A percentile compares a stretch with the other conserved stretches of the same genome.
These are phyloP conservation scores for Physaria fendleri DNA, from an alignment of 345 rosid species.

Conservation along the genomic window DNA sequence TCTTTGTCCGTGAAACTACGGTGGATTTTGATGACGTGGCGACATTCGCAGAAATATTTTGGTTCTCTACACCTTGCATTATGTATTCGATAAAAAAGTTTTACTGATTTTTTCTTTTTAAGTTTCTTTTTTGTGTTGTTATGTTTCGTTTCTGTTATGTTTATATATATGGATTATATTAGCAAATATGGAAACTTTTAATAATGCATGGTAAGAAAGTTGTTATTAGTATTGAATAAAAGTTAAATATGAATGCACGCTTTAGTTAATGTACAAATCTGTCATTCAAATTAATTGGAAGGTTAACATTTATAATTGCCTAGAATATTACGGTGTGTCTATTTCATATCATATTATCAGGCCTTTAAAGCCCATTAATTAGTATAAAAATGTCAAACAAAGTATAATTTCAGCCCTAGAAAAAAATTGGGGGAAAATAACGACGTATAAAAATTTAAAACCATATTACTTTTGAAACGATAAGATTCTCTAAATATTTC, in stretches of 20 bases:
- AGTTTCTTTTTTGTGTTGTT: background rate
- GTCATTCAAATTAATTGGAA: background rate
- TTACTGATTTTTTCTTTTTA: background rate
- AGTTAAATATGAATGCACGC: constrained; percentile 4
- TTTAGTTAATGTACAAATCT: background rate
- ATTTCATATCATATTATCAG: background rate
- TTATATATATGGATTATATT: background rate
- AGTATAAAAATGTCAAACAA: background rate
- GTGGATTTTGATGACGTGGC: background rate
- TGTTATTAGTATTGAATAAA: too few species aligned
- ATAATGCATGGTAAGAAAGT: background rate
- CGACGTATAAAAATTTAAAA: background rate
- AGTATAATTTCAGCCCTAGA: background rate
- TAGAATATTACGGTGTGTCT: background rate
- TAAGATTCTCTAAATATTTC: too few species aligned
- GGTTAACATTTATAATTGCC: background rate
- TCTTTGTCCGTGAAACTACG: constrained; percentile 5
- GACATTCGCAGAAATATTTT: background rate
- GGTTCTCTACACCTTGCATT: background rate
- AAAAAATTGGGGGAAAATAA: background rate
- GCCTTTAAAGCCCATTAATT: background rate
- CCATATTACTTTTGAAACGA: too few species aligned
- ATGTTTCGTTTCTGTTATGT: background rate
- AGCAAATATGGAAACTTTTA: background rate
- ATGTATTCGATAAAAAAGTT: background rate